A percentile compares a stretch with the other conserved stretches of the same genome.
Conservation (phyloP, 2,329 filamentous ascomycete species). For the Colletotrichum tropicicola region DNA sequence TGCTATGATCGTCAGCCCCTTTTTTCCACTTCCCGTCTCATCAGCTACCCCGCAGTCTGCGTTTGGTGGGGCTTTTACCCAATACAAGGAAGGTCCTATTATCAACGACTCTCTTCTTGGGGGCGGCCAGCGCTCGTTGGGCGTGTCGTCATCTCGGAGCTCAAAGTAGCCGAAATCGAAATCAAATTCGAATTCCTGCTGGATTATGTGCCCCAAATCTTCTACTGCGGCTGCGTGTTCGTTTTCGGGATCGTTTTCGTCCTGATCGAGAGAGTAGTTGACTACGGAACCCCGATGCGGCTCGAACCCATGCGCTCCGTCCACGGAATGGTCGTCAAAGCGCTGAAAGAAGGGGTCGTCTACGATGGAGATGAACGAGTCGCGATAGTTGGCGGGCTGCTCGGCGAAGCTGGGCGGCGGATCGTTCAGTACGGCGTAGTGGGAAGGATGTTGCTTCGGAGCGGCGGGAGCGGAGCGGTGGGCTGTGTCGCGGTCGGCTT, state of each 20-base stretch:
- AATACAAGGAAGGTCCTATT: slow-evolving; percentile 45
- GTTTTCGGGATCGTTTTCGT: slow-evolving; percentile 30
- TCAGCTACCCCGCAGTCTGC: slow-evolving; percentile 28
- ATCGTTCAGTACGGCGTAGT: slow-evolving; percentile 24
- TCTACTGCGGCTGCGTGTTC: slow-evolving; percentile 31
- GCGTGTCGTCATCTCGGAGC: slow-evolving; percentile 48
- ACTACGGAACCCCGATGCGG: slow-evolving; percentile 34
- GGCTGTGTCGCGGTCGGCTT: slow-evolving; percentile 29
- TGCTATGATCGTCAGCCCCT: slow-evolving; percentile 32
- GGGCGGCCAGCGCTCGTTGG: slow-evolving; percentile 50
- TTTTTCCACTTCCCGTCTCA: slow-evolving; percentile 30
- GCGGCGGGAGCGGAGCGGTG: slow-evolving; percentile 32
- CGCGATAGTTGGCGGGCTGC: slow-evolving; percentile 43
- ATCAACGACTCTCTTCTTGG: slow-evolving; percentile 60
- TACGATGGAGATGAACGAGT: slow-evolving; percentile 62
- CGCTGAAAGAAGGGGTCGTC: slow-evolving; percentile 65
- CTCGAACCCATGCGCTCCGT: slow-evolving; percentile 37
- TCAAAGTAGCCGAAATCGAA: slow-evolving; percentile 23
- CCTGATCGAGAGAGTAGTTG: slow-evolving; percentile 34
- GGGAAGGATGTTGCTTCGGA: slow-evolving; percentile 29
- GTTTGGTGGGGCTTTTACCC: slow-evolving; percentile 43
- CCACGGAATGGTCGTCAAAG: slow-evolving; percentile 47
- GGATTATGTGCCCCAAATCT: slow-evolving; percentile 34
- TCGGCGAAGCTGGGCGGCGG: slow-evolving; percentile 37
- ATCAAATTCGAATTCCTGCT: slow-evolving; percentile 8